Base-by-base conservation (phyloP, 441 rosid species). In the Jatropha podagrica region DNA sequence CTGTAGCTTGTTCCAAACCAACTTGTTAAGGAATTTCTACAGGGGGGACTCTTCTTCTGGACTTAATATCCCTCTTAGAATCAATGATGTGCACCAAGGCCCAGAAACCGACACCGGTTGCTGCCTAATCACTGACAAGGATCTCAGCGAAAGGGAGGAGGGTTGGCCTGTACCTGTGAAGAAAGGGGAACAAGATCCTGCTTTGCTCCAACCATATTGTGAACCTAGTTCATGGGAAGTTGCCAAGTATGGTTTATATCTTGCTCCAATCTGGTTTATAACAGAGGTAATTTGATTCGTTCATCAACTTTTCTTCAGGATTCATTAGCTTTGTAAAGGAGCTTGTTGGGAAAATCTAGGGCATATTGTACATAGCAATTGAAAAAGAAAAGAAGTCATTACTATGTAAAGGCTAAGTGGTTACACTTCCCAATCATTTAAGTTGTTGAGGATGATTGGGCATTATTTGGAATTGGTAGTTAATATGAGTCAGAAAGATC, bases 181-280 rank as follows among this genome's bases (percentile, higher is more conserved):
- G 74, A 44, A 58, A 27, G 83, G 83, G 75, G 85, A 83, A 60
- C 76, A 66, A 72, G 84, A 76, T 64, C 66, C 73, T 68, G 63
- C 38, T 0, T 74, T 82, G 77, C 52, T 73, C n/a, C 72, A 55
- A 65, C 58, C 58, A 37, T 72, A 58, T 17, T 40, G 74, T 15
- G 73, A 80, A 66, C 75, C 65, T 69, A 74, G 27, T 75, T 81
- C 86, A 38, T 76, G 82, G 88, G 90, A 77, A 54, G 76, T 80
- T 74, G 84, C 76, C 42, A 88, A 83, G 73, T 81, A 83, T 67
- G 78, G 94, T 56, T 82, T 88, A n/a, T 87, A 72, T 81, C 88
- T 90, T 26, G 74, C 92, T 58, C 94, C 92, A 18, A 14, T 88
- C 74, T 90, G 94, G 94, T 90, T 88, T 77, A 18, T 67, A 7